phyloP scores from a whole-genome alignment of 2,329 filamentous ascomycete genomes.

The Fusarium torulosum region DNA sequence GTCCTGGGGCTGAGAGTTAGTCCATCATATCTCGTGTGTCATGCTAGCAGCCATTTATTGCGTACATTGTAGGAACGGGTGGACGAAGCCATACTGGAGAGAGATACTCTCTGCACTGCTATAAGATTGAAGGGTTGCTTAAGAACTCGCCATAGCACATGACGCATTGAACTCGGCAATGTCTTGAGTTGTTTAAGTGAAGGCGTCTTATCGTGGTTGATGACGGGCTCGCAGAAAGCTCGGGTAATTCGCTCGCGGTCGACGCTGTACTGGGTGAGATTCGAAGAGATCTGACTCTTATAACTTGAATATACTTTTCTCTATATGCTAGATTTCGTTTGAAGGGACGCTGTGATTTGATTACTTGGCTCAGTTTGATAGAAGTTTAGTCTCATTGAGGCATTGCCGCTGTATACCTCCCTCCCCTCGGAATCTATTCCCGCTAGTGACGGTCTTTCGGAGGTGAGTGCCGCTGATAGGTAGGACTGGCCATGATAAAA shows the following conservation, averaged over 20 bases:
- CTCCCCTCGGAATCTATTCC: slow-evolving; percentile 31
- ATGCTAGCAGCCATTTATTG: no score
- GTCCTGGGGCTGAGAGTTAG: slow-evolving; percentile 67
- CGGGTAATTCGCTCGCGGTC: slow-evolving; percentile 44
- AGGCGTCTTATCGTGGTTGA: slow-evolving; percentile 9
- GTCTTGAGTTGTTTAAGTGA: slow-evolving; percentile 10
- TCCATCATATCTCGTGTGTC: not conserved
- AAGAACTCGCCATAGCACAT: slow-evolving; percentile 49
- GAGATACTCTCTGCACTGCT: slow-evolving; percentile 25
- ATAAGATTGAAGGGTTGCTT: slow-evolving; percentile 39
- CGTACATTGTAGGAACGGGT: slow-evolving; percentile 54
- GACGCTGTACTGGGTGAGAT: slow-evolving; percentile 1
- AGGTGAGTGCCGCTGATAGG: slow-evolving; percentile 16
- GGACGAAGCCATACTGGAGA: slow-evolving; percentile 49
- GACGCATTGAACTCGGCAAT: slow-evolving; percentile 49
- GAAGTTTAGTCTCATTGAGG: slow-evolving; percentile 6
- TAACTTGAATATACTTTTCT: not conserved
- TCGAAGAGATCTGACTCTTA: not conserved
- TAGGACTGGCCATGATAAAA: not conserved
- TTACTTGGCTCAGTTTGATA: not conserved
- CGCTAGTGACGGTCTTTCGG: slow-evolving; percentile 31
- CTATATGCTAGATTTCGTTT: not conserved
- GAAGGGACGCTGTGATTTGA: not conserved
- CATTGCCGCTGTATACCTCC: no score
- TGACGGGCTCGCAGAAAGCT: slow-evolving; percentile 44